Base-by-base conservation (phyloP, 1,139 yeast species). In the Eremothecium gossypii region DNA sequence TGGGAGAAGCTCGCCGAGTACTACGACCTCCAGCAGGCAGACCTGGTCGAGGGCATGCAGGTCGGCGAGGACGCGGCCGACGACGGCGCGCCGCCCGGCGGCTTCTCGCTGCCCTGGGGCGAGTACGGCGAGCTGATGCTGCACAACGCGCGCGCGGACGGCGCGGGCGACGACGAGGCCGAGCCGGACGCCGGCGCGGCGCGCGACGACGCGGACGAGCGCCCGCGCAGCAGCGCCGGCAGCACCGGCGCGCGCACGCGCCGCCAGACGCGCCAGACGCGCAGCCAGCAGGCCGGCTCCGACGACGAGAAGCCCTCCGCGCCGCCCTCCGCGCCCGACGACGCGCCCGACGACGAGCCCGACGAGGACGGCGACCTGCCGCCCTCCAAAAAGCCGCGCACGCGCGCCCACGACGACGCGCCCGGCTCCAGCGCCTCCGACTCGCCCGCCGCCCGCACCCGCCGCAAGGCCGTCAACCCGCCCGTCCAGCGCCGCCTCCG, bases 1-100 rank as follows among this genome's bases (percentile, higher is more conserved):
- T 77, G 84, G 81, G 67, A 64, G 12, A 79, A 77, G 53, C 66
- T 83, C 12, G 63, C 54, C 2, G 64, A 66, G 17, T 61, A 76
- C 37, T 83, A 80, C 54, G 70, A 81, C 52, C 61, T 83, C 38
- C 67, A 70, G 7, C 73, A 72, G 36, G 65, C 80, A 12, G 84
- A 80, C 48, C 69, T 64, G 33, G 49, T 76, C 17, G 84, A 76
- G 45, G 70, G 67, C 33, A 13, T 29, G 43, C 41, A 28, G 40
- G 14, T 41, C 11, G 41, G 42, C 4, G 49, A 45, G 8, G 45
- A 45, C 12, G 57, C 50, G 2, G 50, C 48, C 12, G 55, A 49
- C 23, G 57, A 52, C 5, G 58, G 50, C n/a, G 47, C 52, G 41
- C 46, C 50, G 40, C 40, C 49, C 39, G 48, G 46, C 47, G 38